Evolutionary conservation across 2,329 filamentous ascomycete species (phyloP).

Genomic region (Ascochyta viciae-villosae): DNA sequence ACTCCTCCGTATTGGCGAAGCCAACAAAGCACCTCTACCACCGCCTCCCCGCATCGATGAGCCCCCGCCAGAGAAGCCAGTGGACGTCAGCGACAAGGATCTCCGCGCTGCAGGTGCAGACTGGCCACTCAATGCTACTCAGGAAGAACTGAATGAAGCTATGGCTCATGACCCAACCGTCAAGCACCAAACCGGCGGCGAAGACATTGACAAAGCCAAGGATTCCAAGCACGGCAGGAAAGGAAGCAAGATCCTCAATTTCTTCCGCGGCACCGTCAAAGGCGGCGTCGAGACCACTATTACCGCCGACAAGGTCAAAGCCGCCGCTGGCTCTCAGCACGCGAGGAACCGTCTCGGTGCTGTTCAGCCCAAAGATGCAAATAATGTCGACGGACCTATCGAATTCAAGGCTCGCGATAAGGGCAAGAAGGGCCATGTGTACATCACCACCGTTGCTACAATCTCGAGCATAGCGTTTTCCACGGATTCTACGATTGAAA

Average conservation of each 20-base stretch:
- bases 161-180: constrained; percentile 56
- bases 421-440: constrained; percentile 75
- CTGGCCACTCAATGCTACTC: constrained; percentile 65
- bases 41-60: constrained; percentile 57
- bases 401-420: constrained; percentile 77
- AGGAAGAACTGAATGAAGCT: constrained; percentile 71
- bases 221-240: constrained; percentile 56
- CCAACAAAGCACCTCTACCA: constrained; percentile 79
- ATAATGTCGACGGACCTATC: constrained; percentile 68
- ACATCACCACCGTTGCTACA: constrained; percentile 71
- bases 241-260: constrained; percentile 62
- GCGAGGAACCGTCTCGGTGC: constrained; percentile 77
- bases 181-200: constrained; percentile 59
- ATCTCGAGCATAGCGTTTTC: constrained; percentile 73
- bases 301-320: constrained; percentile 74
- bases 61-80: constrained; percentile 59
- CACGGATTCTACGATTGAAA: constrained; percentile 58
- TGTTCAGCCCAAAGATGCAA: constrained; percentile 58
- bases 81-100: constrained; percentile 58
- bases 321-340: constrained; percentile 65
- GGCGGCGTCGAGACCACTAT: constrained; percentile 76
- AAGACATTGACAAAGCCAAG: constrained; percentile 60
- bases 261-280: constrained; percentile 74
- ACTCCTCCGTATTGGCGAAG: constrained; percentile 80
- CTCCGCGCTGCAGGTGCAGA: constrained; percentile 61